Conservation (phyloP, 1,284 basidiomycete genomes). For the Puccinia hordei region DNA sequence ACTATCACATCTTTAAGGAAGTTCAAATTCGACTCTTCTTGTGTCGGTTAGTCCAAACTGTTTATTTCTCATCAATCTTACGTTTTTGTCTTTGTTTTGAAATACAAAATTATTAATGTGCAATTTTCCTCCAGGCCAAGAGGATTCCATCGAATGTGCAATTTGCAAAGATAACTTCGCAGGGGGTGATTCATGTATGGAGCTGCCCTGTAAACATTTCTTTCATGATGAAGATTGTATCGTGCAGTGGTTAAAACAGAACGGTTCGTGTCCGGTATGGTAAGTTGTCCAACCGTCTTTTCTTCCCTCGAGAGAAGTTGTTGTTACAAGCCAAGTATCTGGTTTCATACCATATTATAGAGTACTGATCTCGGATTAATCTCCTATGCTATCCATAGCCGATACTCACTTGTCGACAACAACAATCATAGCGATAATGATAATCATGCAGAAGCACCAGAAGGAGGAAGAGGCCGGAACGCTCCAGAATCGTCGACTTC, state of each 20-base stretch:
- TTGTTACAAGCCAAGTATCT: neutral
- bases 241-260: conserved; percentile 76
- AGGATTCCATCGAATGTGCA: conserved; percentile 63
- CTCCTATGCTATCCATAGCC: neutral
- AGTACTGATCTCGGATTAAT: neutral
- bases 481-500: neutral
- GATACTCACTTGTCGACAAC: conserved; percentile 28
- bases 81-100: neutral
- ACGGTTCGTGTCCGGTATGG: conserved; percentile 81
- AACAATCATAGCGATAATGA: neutral
- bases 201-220: conserved; percentile 75
- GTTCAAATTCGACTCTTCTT: conserved; percentile 65
- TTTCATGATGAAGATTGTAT: conserved; percentile 77
- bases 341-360: neutral
- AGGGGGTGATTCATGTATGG: conserved; percentile 60
- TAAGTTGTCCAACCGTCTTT: conserved; percentile 62
- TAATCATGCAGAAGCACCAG: neutral
- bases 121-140: conserved; percentile 45
- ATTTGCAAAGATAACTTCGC: conserved; percentile 57
- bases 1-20: conserved; percentile 68
- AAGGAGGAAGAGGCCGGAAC: neutral
- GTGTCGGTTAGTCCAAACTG: conserved; percentile 4
- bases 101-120: too few relatives aligned
- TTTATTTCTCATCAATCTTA: neutral
- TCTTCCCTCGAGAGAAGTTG: neutral